These are phyloP conservation scores for Mycena polygramma DNA, from an alignment of 768 basidiomycete genomes.

Conservation along the genomic window DNA sequence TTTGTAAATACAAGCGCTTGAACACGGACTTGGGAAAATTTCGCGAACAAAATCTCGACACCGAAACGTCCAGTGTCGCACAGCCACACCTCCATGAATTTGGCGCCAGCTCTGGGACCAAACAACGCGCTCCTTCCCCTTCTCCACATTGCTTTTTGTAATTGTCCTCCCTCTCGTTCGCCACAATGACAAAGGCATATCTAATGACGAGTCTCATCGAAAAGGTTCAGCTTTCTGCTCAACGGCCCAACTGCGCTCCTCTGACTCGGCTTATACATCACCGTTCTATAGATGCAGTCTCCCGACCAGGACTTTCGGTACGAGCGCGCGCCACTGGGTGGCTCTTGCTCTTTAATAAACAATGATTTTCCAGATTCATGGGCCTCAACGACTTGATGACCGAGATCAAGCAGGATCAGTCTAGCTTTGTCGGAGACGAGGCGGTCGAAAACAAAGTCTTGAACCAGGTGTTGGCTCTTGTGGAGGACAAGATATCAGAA, in stretches of 20 bases:
- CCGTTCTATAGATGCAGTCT: conserved; percentile 79
- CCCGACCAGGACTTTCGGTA: conserved; percentile 93
- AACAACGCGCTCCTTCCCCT: conserved; percentile 9
- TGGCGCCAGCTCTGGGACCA: neutral
- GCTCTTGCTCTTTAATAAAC: conserved; percentile 35
- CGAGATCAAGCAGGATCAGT: conserved; percentile 85
- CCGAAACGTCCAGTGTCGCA: no score
- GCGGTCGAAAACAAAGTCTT: conserved; percentile 86
- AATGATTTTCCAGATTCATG: conserved; percentile 81
- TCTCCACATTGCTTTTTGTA: neutral
- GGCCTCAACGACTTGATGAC: conserved; percentile 94
- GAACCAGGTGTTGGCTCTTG: conserved; percentile 84
- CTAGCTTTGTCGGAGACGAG: conserved; percentile 87
- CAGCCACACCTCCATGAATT: neutral
- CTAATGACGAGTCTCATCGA: conserved; percentile 88
- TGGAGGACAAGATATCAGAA: conserved; percentile 96
- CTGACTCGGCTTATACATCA: conserved; percentile 24
- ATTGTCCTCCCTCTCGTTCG: conserved; percentile 13
- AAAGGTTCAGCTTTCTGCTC: conserved; percentile 61
- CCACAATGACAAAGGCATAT: conserved; percentile 86
- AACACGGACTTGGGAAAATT: no score
- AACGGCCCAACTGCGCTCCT: neutral
- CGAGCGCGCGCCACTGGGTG: conserved; percentile 44
- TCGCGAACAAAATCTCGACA: no score
- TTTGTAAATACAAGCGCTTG: no score